phyloP scores from a whole-genome alignment of 1,284 basidiomycete genomes.

The Naganishia sp. region DNA sequence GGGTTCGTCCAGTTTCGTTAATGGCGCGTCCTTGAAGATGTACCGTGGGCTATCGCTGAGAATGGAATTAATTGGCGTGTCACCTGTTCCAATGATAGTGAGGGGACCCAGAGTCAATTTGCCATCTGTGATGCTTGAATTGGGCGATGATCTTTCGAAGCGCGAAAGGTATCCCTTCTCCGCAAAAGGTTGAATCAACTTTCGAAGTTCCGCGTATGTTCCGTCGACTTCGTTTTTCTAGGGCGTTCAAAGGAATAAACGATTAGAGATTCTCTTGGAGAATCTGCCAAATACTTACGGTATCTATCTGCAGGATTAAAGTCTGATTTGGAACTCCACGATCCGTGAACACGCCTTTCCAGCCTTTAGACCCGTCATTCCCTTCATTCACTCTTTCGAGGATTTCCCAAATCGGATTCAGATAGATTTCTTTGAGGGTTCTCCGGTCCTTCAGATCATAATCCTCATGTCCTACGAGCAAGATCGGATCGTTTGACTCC shows the following conservation, averaged over 20 bases:
- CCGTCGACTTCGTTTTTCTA: slow-evolving; percentile 36
- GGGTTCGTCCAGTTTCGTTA: slow-evolving; percentile 35
- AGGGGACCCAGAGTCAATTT: slow-evolving; percentile 40
- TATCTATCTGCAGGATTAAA: slow-evolving; percentile 39
- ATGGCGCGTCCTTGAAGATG: slow-evolving; percentile 48
- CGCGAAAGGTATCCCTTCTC: slow-evolving; percentile 41
- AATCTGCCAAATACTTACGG: slow-evolving; percentile 35
- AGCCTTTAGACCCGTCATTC: slow-evolving; percentile 4
- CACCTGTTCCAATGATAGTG: slow-evolving; percentile 46
- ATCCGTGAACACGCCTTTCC: slow-evolving; percentile 34
- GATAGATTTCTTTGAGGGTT: slow-evolving; percentile 38
- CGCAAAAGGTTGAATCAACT: slow-evolving; percentile 37
- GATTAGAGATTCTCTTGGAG: not conserved
- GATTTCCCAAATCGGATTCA: slow-evolving; percentile 38
- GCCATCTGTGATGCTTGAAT: slow-evolving; percentile 30
- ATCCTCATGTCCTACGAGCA: slow-evolving; percentile 37
- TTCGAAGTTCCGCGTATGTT: slow-evolving; percentile 39
- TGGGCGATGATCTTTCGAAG: slow-evolving; percentile 28
- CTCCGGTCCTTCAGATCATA: slow-evolving; percentile 35
- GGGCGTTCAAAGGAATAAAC: not conserved
- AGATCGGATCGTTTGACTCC: not conserved
- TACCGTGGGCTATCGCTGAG: slow-evolving; percentile 37
- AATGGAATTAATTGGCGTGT: slow-evolving; percentile 41
- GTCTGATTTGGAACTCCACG: slow-evolving; percentile 27
- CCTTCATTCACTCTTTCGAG: slow-evolving; percentile 37